Evolutionary conservation across 768 basidiomycete species (phyloP), one percentile per base, ranked within the genome.

Genomic region (Leccinum longicurvipes): DNA sequence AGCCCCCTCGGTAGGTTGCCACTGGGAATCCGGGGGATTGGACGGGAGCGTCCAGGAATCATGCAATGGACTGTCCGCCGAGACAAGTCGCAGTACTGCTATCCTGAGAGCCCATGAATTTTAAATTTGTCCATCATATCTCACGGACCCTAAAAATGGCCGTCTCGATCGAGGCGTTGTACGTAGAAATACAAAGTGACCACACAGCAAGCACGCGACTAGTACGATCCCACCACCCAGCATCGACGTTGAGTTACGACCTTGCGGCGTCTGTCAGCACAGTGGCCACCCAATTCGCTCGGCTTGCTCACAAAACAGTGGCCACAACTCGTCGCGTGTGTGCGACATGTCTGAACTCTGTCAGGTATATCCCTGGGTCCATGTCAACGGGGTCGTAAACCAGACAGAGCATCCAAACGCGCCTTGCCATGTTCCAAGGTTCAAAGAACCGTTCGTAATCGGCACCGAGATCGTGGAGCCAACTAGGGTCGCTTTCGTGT

Each of bases 351-450:
- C 92, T 77, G 70, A 94, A 93, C 70, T 96, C 93, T 3, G 87
- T 86, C 45, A 95, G 78, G 68, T 95, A 95, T 53, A 94, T 92
- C 1, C 93, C 91, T 79, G 46, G 9, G 25, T 42, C 29, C 31
- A 25, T 25, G 28, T 67, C 54, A 52, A 41, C 34, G 29, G 32
- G 31, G 50, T 21, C 28, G 41, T 27, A 15, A 24, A 47, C 34
- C 1, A 48, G n/a, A n/a, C 14, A 19, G 49, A 47, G 9, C 42
- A 55, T 42, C 19, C 24, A 53, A 23, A 64, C 71, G 48, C 32
- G 82, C 91, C 93, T 80, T 97, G 94, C 94, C 94, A 97, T 23
- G 91, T 94, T 11, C 94, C 94, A 49, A 97, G 74, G 59, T 87
- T 90, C 60, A 96, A 74, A 47, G 77, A 74, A 6, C 83, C 91